Base-by-base conservation (phyloP, 2,329 filamentous ascomycete genomes). In the Fusarium miscanthi region DNA sequence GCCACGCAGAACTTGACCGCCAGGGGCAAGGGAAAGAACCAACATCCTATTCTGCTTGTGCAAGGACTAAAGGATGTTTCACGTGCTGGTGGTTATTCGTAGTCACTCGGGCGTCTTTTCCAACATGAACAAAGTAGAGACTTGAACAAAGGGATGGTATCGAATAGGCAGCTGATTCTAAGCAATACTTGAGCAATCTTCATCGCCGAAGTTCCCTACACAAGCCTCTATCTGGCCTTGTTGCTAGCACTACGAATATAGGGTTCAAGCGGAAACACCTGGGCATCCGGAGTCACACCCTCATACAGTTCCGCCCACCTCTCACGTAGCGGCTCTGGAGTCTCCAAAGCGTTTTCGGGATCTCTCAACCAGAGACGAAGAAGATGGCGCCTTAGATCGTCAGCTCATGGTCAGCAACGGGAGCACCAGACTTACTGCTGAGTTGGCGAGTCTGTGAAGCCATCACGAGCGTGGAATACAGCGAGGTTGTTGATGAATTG, bases 401-500 rank as follows among this genome's bases (percentile, higher is more conserved):
- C 4, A 48, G 31, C 16, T 2, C 1, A n/a, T 1, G 14, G 14
- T 8, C 8, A 27, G 1, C 3, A 6, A 19, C 0, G 12, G 1
- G 3, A 23, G 10, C 0, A 0, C 1, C 0, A 19, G 7, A 66
- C 70, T 49, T 45, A 73, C 70, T 73, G 70, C 4, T 73, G 62
- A 8, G 56, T 59, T 16, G 58, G 58, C 4, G 70, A 71, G 12
- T 73, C 66, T 0, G 58, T 71, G 23, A 88, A 89, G 0, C 80
- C 84, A 33, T 85, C 85, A 2, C 87, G 80, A 0, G 85, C 84
- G 61, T 89, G 87, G 23, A 89, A 84, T 1, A 89, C 70, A 13
- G 84, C 84, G 5, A 88, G 75, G 72, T 89, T 89, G 69, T 89
- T 89, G 35, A 87, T 81, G 59, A 85, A 89, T 61, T 86, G 84